Evolutionary conservation across 2,329 filamentous ascomycete genomes (phyloP).

Genomic region (Emmonsiellopsis sp.): DNA sequence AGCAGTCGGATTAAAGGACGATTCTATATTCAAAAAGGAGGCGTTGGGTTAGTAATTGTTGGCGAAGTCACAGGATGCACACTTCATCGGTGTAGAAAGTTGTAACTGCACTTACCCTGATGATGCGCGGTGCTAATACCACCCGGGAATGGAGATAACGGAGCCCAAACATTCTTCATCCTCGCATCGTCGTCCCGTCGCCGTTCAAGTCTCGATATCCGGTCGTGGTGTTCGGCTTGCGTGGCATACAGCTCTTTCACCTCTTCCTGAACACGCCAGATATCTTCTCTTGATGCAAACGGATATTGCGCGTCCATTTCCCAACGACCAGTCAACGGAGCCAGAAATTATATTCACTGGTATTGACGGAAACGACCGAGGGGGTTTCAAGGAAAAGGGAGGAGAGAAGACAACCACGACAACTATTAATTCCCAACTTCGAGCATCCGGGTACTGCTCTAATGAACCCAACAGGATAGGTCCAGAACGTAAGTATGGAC

Average conservation of each 20-base stretch:
- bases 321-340: constrained; percentile 6
- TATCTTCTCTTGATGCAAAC: constrained; percentile 55
- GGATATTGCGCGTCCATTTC: constrained; percentile 55
- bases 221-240: constrained; percentile 52
- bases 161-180: constrained; percentile 79
- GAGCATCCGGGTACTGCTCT: not conserved
- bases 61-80: not conserved
- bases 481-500: not conserved
- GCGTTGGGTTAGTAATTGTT: not conserved
- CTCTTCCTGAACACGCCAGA: constrained; percentile 56
- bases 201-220: constrained; percentile 52
- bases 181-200: constrained; percentile 54
- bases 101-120: constrained; percentile 54
- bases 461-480: not conserved
- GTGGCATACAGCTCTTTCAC: constrained; percentile 51
- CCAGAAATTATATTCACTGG: not conserved
- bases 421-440: not conserved
- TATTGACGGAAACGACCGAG: not conserved
- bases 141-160: constrained; percentile 77
- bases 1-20: constrained; percentile 65
- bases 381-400: not conserved
- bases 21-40: constrained; percentile 45
- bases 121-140: constrained; percentile 74
- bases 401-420: not conserved
- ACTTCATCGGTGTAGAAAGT: not conserved